Conservation (phyloP, 23 red algal species). For the Gracilariopsis chorda region DNA sequence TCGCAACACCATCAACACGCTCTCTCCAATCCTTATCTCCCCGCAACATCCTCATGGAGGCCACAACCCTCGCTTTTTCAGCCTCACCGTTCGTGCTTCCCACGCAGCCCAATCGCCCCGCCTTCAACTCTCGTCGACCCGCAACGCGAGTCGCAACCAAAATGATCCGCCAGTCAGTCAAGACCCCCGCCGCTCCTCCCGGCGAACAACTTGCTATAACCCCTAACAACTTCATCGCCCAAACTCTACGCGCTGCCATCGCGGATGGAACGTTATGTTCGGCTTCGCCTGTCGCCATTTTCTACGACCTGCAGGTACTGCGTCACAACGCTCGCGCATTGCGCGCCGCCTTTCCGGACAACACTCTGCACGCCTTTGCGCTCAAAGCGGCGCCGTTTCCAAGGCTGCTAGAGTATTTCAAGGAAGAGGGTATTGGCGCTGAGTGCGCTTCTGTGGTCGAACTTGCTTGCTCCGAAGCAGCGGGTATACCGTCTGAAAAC, state of each 20-base stretch:
- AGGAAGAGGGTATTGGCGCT: constrained; percentile 54
- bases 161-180: too few relatives aligned
- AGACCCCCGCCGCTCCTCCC: too few relatives aligned
- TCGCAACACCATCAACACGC: too few relatives aligned
- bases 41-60: too few relatives aligned
- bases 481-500: constrained; percentile 10
- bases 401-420: background rate
- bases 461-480: constrained; percentile 34
- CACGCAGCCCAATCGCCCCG: too few relatives aligned
- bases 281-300: constrained; percentile 37
- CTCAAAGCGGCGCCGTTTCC: constrained; percentile 65
- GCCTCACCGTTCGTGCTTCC: too few relatives aligned
- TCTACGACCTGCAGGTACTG: constrained; percentile 49
- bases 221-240: background rate
- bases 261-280: background rate
- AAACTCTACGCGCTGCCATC: constrained; percentile 7
- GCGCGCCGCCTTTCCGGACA: constrained; percentile 31
- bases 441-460: constrained; percentile 80
- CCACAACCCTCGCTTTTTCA: too few relatives aligned
- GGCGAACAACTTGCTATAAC: too few relatives aligned
- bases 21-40: too few relatives aligned
- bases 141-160: too few relatives aligned
- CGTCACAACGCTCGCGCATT: constrained; percentile 11
- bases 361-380: constrained; percentile 58
- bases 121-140: too few relatives aligned